Evolutionary conservation across 257 asterid species (phyloP), one percentile per base, ranked within the genome.

Genomic region (Solanum verrucosum): DNA sequence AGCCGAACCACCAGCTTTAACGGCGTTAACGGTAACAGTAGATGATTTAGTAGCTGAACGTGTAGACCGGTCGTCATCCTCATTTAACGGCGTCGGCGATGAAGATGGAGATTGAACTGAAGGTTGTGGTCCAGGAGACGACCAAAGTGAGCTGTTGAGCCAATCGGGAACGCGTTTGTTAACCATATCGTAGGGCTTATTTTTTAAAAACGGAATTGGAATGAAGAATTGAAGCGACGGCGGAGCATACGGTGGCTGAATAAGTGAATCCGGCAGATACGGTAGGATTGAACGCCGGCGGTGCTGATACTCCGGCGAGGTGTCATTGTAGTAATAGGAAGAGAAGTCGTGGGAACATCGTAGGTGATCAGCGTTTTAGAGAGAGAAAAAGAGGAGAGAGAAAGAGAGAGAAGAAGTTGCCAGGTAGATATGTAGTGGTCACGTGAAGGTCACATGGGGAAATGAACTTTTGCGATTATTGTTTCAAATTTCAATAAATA

Each of bases 71-170:
- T 56, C 67, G 40, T 15, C 74, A 33, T 56, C 84, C 14, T 71
- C 89, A 86, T 88, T 79, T 18, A 87, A 89, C 87, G 88, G 90
- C 6, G 88, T 14, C 12, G 89, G 91, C 65, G 94, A 89, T 3
- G 91, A 85, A 12, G 88, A 88, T 3, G 88, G 88, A 40, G 85
- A 49, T 46, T 81, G 85, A 46, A 29, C 18, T 29, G 40, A 29
- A 6, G 67, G 18, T 46, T 46, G 67, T 46, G 85, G 93, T 13
- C 89, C 84, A 21, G 93, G 93, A 21, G 98, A 85, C 49, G 98
- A 93, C 98, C 98, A 95, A 87, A 95, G 93, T 18, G 98, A 90
- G 93, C 93, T 95, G 86, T 95, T 95, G 89, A 95, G 96, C 98
- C 98, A 95, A 91, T 95, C 98, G 63, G 96, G 98, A 34, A 94